A percentile compares a stretch with the other conserved stretches of the same genome.
phyloP scores from a whole-genome alignment of 2,329 filamentous ascomycete genomes.

The Orbilia oligospora region DNA sequence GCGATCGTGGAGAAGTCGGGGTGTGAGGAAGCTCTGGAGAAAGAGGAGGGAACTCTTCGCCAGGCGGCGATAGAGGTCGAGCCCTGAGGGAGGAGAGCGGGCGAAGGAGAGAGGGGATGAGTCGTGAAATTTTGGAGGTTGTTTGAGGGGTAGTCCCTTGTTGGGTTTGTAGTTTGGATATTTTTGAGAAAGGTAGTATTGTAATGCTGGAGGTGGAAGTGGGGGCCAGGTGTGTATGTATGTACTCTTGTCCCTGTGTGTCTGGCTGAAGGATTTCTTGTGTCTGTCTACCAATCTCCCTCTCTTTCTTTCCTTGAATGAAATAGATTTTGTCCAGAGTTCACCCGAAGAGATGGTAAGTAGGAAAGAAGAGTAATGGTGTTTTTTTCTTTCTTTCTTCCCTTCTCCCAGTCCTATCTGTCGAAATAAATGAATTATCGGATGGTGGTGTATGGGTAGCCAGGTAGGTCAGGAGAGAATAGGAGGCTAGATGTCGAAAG shows the following conservation, averaged over 20 bases:
- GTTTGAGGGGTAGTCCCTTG: conserved; percentile 59
- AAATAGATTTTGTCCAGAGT: neutral
- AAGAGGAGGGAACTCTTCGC: conserved; percentile 59
- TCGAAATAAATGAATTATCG: conserved; percentile 12
- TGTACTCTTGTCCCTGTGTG: neutral
- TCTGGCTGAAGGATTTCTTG: neutral
- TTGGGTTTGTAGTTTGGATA: conserved; percentile 28
- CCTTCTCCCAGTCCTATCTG: neutral
- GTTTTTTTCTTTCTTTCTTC: neutral
- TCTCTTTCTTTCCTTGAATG: neutral
- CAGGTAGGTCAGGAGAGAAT: conserved; percentile 26
- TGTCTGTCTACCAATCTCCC: neutral
- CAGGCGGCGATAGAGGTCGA: conserved; percentile 59
- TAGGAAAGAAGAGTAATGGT: neutral
- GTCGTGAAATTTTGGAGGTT: conserved; percentile 61
- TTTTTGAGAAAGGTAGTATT: neutral
- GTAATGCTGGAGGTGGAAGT: conserved; percentile 12
- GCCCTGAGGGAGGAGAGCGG: conserved; percentile 61
- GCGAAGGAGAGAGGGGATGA: conserved; percentile 61
- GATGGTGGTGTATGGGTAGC: conserved; percentile 3
- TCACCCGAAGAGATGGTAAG: neutral
- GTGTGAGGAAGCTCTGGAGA: conserved; percentile 60
- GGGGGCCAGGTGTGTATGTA: neutral
- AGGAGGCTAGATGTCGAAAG: conserved; percentile 17
- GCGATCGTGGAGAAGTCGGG: conserved; percentile 59